Percentiles rank a stretch among this genome's conserved stretches.
Evolutionary conservation across 1,284 basidiomycete species (phyloP).

Genomic region (Neolentinus lepideus): DNA sequence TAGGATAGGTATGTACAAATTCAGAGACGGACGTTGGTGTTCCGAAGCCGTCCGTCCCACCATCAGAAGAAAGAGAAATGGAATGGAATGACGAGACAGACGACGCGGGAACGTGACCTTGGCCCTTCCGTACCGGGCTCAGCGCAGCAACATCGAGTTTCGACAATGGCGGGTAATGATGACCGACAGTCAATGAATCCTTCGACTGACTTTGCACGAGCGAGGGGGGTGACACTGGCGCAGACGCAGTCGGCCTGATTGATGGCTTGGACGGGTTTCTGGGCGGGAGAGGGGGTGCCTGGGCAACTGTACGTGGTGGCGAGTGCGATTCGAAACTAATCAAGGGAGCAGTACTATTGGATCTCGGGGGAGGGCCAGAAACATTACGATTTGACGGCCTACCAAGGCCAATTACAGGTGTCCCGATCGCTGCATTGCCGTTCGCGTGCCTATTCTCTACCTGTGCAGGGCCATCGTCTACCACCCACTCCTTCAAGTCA

Average conservation of each 20-base stretch:
- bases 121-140: constrained; percentile 2
- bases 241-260: constrained; percentile 34
- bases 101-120: constrained; percentile 51
- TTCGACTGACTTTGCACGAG: constrained; percentile 14
- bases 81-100: constrained; percentile 79
- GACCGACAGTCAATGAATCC: constrained; percentile 43
- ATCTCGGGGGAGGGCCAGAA: constrained; percentile 3
- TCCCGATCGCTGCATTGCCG: background rate
- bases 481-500: constrained; percentile 69
- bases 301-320: constrained; percentile 18
- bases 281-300: constrained; percentile 54
- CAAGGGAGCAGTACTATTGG: constrained; percentile 32
- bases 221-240: constrained; percentile 17
- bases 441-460: constrained; percentile 14
- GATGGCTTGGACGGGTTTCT: constrained; percentile 51
- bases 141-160: constrained; percentile 26
- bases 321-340: constrained; percentile 46
- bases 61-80: constrained; percentile 69
- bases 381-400: background rate
- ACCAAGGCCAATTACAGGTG: background rate
- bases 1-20: constrained; percentile 39
- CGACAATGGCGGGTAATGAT: constrained; percentile 45
- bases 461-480: constrained; percentile 47
- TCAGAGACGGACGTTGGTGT: constrained; percentile 35
- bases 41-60: constrained; percentile 32